Base-by-base conservation (phyloP, 148 eudicot species). In the Rhododendron molle region DNA sequence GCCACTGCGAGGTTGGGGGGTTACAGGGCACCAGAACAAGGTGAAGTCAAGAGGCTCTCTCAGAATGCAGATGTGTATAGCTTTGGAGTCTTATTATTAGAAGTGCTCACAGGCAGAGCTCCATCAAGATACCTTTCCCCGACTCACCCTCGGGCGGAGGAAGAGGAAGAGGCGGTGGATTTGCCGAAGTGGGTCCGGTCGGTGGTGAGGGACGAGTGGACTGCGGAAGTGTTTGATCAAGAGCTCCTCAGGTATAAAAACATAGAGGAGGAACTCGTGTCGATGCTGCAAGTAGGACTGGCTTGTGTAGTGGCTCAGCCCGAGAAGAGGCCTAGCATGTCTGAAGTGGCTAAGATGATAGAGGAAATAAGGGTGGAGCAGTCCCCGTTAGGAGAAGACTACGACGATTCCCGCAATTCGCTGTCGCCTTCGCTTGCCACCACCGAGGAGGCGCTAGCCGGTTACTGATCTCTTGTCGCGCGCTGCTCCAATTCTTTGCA, bases 201-300 rank as follows among this genome's bases (percentile, higher is more conserved):
- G 2, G 95, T 96, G 85, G 98, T 94, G 72, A 91, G 94, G 80
- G 98, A 96, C 84, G 98, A 96, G 89, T 96, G 99, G 99, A 96
- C 98, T 1, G 95, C 99, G 0, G 96, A 96, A 86, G 98, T 96
- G 78, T 96, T 94, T 82, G 99, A 96, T 84, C 92, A 91, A 2
- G 99, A 96, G 50, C 87, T 96, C 38, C 52, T 95, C 86, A 96
- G 99, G 95, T 96, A 96, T 87, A 96, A 96, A 91, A 94, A 95
- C 89, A 96, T 96, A 6, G 98, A 96, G 86, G 98, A 96, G 86
- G 99, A 96, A 87, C 89, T 96, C 30, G 97, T 96, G 62, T 86
- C 96, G 5, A 93, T 94, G 95, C 92, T 96, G 26, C 98, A 96
- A 83, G 93, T 96, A n/a, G 99, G 92, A 2, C 93, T 96, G 97